Conservation (phyloP, 1,284 basidiomycete species). For the Cystobasidium slooffiae region DNA sequence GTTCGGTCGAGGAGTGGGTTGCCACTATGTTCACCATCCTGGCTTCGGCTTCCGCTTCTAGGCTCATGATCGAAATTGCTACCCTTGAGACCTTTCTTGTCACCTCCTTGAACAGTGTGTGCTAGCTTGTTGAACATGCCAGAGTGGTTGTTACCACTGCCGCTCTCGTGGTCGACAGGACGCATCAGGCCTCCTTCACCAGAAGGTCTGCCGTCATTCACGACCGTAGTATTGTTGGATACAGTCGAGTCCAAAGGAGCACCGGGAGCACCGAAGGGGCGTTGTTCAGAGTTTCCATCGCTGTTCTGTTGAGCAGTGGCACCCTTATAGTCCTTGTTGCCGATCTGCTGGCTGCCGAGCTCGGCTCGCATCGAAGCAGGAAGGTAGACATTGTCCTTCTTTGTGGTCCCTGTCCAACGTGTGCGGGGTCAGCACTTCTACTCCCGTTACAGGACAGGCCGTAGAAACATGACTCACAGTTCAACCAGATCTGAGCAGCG, state of each 20-base stretch:
- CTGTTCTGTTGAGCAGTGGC: too few species aligned
- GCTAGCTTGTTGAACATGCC: not conserved
- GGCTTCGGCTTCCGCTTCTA: not conserved
- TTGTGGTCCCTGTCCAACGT: not conserved
- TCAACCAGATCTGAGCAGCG: slow-evolving; percentile 54
- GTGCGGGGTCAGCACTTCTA: not conserved
- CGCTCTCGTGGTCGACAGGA: not conserved
- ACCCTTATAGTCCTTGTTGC: not conserved
- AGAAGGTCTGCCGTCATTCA: not conserved
- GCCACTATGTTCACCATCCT: slow-evolving; percentile 2
- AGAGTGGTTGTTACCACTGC: not conserved
- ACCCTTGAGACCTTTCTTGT: not conserved
- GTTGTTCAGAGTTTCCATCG: not conserved
- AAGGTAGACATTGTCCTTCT: slow-evolving; percentile 29
- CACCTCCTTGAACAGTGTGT: not conserved
- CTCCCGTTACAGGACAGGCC: not conserved
- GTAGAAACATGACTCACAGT: not conserved
- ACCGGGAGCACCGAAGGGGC: not conserved
- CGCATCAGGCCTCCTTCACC: slow-evolving; percentile 6
- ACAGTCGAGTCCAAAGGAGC: slow-evolving; percentile 4
- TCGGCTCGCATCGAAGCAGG: not conserved
- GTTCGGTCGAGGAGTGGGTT: slow-evolving; percentile 4
- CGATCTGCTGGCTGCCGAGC: not conserved
- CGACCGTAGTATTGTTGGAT: slow-evolving; percentile 9
- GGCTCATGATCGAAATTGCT: slow-evolving; percentile 1